Base-by-base conservation (phyloP, 2,329 filamentous ascomycete genomes). In the Aspergillus neotritici region DNA sequence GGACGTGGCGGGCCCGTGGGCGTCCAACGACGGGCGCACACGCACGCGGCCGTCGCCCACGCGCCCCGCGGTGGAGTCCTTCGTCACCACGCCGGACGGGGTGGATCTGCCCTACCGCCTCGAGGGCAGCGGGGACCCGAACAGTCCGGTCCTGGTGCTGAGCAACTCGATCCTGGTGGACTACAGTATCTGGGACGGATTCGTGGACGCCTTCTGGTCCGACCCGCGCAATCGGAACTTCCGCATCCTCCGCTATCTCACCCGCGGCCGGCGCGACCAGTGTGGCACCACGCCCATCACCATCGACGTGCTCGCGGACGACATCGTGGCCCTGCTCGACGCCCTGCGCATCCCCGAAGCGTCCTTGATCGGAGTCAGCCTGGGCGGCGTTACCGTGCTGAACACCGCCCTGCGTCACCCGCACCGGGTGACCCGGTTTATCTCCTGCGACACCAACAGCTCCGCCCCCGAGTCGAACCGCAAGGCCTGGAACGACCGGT, bases 121-220 rank as follows among this genome's bases (percentile, higher is more conserved):
- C 2, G 86, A 93, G 63, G 88, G 88, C 42, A 84, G 78, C 50
- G 57, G 78, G 0, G 74, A 82, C 28, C 78, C 82, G 0, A 60
- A 76, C 14, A 85, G 87, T 0, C 87, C 87, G 0, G 77, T 84
- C 0, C 73, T 94, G 9, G 81, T 87, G 14, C 84, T 90, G 53
- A 77, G 76, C 66, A 94, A 94, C 71, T 90, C 84, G 1, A 82
- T 94, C 38, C 77, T 94, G 6, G 87, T 86, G 2, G 81, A 83
- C 37, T 76, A 84, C 51, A 74, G 78, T 61, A 93, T 94, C 77
- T 94, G 88, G 88, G 84, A 93, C 55, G 73, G 74, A 2, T 79
- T 94, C 46, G 69, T 93, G 1, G 67, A 71, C 1, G 68, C 78
- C n/a, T 75, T 93, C 52, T 62, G 74, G 33, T 55, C 64, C 10